These are phyloP conservation scores for Phaeosphaeriaceae sp. DNA, from an alignment of 2,329 filamentous ascomycete species.

Conservation along the genomic window DNA sequence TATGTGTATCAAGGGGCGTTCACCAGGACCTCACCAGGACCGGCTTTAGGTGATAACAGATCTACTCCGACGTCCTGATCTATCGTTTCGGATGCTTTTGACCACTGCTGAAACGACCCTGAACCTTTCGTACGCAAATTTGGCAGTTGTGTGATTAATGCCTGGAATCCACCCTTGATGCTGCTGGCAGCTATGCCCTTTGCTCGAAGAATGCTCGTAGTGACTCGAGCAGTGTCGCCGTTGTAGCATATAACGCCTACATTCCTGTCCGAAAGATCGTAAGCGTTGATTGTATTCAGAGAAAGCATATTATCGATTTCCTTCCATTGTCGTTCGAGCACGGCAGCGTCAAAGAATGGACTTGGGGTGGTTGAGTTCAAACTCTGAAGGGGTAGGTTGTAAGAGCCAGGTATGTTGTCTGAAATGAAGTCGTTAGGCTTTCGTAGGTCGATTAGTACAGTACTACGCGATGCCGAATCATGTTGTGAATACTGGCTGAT, in stretches of 20 bases:
- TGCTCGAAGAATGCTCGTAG: constrained; percentile 26
- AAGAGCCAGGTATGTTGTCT: constrained; percentile 24
- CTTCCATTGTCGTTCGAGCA: constrained; percentile 26
- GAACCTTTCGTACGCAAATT: constrained; percentile 14
- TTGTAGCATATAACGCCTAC: constrained; percentile 26
- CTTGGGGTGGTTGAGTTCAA: constrained; percentile 12
- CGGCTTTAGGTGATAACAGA: constrained; percentile 5
- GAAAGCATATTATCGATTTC: constrained; percentile 26
- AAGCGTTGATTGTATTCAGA: constrained; percentile 19
- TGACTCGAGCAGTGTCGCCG: constrained; percentile 25
- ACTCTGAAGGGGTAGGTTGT: constrained; percentile 27
- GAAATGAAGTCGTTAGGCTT: constrained; percentile 24
- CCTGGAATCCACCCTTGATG: constrained; percentile 22
- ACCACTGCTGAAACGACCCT: constrained; percentile 8
- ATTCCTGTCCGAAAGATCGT: constrained; percentile 24
- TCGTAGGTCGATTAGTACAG: constrained; percentile 21
- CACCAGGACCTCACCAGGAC: constrained; percentile 1
- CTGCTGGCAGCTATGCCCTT: constrained; percentile 22
- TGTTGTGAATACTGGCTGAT: constrained; percentile 16
- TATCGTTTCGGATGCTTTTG: constrained; percentile 1
- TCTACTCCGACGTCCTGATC: constrained; percentile 6
- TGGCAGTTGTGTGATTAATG: constrained; percentile 16
- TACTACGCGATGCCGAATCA: background rate
- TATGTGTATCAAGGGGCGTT: background rate
- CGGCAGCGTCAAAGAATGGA: constrained; percentile 21